Evolutionary conservation across 371 early-diverging fungal species (phyloP).

Genomic region (Amoeboaphelidium protococcarum): DNA sequence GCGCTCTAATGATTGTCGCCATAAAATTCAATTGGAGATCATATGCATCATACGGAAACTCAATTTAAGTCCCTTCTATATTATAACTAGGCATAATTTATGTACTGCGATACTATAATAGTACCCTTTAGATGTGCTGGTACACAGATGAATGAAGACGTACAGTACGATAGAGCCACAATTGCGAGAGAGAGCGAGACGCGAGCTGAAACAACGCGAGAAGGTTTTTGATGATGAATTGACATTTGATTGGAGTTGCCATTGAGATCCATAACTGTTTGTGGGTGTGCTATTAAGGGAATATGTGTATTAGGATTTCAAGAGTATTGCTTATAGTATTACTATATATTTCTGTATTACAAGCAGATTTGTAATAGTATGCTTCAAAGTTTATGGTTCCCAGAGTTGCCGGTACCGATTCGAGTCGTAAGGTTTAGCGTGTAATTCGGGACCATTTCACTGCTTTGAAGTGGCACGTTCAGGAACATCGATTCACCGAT

Average conservation of each 20-base stretch:
- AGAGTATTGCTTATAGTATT: no score
- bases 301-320: no score
- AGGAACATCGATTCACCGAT: slow-evolving; percentile 39
- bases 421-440: slow-evolving; percentile 31
- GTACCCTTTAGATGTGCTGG: no score
- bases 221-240: neutral
- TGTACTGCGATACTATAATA: no score
- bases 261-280: no score
- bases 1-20: no score
- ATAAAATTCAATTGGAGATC: no score
- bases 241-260: no score
- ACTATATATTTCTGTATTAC: no score
- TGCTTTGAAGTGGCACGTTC: slow-evolving; percentile 34
- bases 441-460: slow-evolving; percentile 32
- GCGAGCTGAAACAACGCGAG: neutral
- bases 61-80: neutral
- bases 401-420: slow-evolving; percentile 45
- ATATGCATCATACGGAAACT: no score
- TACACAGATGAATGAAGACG: neutral
- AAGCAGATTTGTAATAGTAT: no score
- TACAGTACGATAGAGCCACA: neutral
- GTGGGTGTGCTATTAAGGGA: no score
- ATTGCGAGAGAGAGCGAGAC: neutral
- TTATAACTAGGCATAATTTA: neutral
- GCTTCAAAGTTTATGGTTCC: slow-evolving; percentile 36